A percentile compares a stretch with the other conserved stretches of the same genome.
Conservation (phyloP, 352 stramenopile species). For the Phytophthora melonis region DNA sequence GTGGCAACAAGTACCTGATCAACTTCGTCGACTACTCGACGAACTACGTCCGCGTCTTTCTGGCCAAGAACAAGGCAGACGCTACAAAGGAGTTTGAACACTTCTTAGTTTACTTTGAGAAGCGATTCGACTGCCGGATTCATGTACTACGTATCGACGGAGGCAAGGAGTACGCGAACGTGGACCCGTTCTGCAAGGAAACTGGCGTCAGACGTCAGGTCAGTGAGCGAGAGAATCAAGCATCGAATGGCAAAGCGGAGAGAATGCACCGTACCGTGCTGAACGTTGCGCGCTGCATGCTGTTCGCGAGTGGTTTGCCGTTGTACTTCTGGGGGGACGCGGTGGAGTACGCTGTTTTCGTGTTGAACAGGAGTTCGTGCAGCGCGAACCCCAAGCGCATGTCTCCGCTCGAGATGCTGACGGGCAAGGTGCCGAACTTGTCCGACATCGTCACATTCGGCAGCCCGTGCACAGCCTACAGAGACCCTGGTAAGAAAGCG, state of each 20-base stretch:
- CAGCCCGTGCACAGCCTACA: constrained; percentile 11
- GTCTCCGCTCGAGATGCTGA: constrained; percentile 20
- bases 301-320: constrained; percentile 35
- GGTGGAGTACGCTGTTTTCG: constrained; percentile 37
- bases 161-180: background rate
- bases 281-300: constrained; percentile 39
- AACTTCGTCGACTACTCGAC: constrained; percentile 9
- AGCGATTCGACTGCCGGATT: background rate
- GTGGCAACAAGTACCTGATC: constrained; percentile 20
- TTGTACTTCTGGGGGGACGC: constrained; percentile 40
- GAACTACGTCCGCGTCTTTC: background rate
- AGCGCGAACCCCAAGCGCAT: constrained; percentile 17
- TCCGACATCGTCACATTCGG: constrained; percentile 19
- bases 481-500: constrained; percentile 15
- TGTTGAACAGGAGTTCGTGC: constrained; percentile 38
- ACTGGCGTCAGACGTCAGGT: constrained; percentile 29
- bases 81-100: background rate
- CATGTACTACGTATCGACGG: background rate
- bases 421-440: constrained; percentile 1
- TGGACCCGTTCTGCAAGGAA: constrained; percentile 19
- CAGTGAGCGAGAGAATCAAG: constrained; percentile 33
- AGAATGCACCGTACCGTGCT: constrained; percentile 42
- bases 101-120: background rate
- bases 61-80: background rate
- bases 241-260: constrained; percentile 38